These are phyloP conservation scores for Chrysopogon serrulatus DNA, from an alignment of 176 grass and related monocot genomes.

Conservation along the genomic window DNA sequence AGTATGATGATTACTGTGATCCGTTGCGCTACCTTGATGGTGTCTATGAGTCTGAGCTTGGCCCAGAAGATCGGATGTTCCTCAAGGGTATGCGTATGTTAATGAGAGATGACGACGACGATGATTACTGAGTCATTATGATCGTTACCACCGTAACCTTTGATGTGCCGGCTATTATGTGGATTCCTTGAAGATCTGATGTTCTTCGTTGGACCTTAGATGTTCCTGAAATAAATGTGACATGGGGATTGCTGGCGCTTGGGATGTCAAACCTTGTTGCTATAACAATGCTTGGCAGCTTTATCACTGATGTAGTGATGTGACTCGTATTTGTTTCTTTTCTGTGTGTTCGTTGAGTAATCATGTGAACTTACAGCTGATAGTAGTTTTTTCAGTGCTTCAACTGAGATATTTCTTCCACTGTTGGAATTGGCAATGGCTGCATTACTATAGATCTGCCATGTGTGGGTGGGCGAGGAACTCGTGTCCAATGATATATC, in stretches of 20 bases:
- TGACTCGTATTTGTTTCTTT: too few species aligned
- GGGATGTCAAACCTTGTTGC: background rate
- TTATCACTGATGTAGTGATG: background rate
- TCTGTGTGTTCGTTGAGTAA: background rate
- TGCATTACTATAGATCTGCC: background rate
- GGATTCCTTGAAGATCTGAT: background rate
- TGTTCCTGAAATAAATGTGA: background rate
- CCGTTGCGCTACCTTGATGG: background rate
- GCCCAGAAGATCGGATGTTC: background rate
- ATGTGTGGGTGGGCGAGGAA: background rate
- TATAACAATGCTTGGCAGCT: background rate
- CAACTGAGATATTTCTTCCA: background rate
- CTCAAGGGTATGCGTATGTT: conserved; percentile 8
- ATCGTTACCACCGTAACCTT: background rate
- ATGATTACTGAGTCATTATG: background rate
- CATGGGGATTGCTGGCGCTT: background rate
- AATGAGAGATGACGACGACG: background rate
- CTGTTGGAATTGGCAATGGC: background rate
- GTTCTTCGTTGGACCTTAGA: background rate
- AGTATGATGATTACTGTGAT: conserved; percentile 10
- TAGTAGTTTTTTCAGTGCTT: background rate
- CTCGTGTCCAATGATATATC: too few species aligned
- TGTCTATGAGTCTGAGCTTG: background rate
- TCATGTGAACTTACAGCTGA: background rate
- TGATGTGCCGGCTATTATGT: background rate